phyloP scores from a whole-genome alignment of 2,329 filamentous ascomycete genomes.

The Tolypocladium nubicola region DNA sequence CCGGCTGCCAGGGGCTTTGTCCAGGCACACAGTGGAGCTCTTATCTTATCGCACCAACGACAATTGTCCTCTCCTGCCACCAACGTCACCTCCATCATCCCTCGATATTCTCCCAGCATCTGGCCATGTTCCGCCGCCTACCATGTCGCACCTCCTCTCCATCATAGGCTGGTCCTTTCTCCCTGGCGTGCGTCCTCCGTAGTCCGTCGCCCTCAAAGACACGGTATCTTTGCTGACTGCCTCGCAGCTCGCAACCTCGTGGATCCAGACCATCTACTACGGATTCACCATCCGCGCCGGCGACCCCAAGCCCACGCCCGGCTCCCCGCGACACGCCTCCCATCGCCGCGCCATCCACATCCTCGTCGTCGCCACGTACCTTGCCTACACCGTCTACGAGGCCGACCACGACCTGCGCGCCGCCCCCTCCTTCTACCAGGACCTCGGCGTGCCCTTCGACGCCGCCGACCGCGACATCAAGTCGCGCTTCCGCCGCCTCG shows the following conservation, averaged over 20 bases:
- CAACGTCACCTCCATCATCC: background rate
- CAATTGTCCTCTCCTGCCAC: background rate
- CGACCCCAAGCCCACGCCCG: constrained; percentile 63
- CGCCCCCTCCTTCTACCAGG: constrained; percentile 66
- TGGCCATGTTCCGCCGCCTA: constrained; percentile 11
- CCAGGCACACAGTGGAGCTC: background rate
- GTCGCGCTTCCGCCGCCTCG: constrained; percentile 71
- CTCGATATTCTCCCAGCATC: background rate
- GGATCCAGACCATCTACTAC: constrained; percentile 76
- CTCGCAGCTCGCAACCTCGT: constrained; percentile 62
- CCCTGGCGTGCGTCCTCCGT: constrained; percentile 32
- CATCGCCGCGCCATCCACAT: constrained; percentile 80
- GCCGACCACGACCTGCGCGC: constrained; percentile 70
- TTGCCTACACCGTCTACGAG: constrained; percentile 87
- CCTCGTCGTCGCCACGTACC: constrained; percentile 71
- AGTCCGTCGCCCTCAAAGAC: background rate
- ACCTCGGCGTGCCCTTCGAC: constrained; percentile 58
- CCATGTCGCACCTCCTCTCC: constrained; percentile 42
- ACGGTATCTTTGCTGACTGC: background rate
- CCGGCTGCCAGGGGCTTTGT: background rate
- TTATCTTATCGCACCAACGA: background rate
- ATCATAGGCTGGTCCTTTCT: constrained; percentile 48
- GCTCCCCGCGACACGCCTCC: constrained; percentile 55
- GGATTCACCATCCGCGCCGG: constrained; percentile 81
- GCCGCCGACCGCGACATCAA: constrained; percentile 71